Conservation (phyloP, 257 asterid genomes). For the Solanum chmielewskii region DNA sequence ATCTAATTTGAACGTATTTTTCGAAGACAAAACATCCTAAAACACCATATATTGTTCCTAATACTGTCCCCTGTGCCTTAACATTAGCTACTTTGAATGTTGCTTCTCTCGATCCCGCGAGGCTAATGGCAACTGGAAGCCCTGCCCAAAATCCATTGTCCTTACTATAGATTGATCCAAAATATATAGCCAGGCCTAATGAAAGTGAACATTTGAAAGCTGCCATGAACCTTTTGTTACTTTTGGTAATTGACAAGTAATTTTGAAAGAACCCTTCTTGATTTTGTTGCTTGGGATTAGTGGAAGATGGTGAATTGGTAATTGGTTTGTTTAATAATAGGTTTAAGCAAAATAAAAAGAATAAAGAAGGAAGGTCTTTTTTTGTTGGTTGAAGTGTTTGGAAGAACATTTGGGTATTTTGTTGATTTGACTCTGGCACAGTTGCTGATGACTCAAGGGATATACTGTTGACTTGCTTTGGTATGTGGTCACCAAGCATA, state of each 20-base stretch:
- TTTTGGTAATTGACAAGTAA: constrained; percentile 7
- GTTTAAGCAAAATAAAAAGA: constrained; percentile 60
- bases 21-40: constrained; percentile 68
- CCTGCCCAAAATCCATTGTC: constrained; percentile 75
- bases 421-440: constrained; percentile 28
- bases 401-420: constrained; percentile 18
- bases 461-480: constrained; percentile 30
- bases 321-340: constrained; percentile 34
- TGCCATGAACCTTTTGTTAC: constrained; percentile 35
- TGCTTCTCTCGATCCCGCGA: constrained; percentile 60
- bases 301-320: not conserved
- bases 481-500: constrained; percentile 18
- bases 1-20: constrained; percentile 38
- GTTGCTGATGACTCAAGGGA: constrained; percentile 22
- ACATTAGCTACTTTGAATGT: constrained; percentile 59
- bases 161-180: constrained; percentile 59
- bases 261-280: not conserved
- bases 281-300: constrained; percentile 3
- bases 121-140: constrained; percentile 62
- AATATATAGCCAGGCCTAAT: constrained; percentile 47
- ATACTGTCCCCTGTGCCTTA: constrained; percentile 81
- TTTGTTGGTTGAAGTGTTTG: constrained; percentile 32
- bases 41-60: constrained; percentile 76
- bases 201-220: constrained; percentile 67
- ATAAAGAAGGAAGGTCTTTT: constrained; percentile 39